Conservation (phyloP, 73 alveolate species). For the Tetrahymena malaccensis region DNA sequence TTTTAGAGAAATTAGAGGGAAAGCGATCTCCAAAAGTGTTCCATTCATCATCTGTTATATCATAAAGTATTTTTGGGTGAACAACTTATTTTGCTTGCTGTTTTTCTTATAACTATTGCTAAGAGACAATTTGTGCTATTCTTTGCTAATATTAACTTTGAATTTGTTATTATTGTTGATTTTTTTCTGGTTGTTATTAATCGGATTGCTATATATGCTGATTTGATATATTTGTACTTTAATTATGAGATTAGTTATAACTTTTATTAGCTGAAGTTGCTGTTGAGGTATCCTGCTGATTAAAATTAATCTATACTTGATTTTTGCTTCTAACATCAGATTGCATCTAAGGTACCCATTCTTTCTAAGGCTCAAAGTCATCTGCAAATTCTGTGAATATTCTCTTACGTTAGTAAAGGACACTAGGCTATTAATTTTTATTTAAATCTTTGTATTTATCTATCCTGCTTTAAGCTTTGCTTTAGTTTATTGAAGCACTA, state of each 20-base stretch:
- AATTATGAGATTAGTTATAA: neutral
- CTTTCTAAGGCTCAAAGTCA: neutral
- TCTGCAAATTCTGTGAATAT: neutral
- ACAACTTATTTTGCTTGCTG: neutral
- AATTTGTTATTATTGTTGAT: neutral
- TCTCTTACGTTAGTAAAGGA: neutral
- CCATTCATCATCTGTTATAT: constrained; percentile 32
- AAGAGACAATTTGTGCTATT: neutral
- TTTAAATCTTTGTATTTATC: neutral
- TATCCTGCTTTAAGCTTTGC: neutral
- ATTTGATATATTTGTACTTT: neutral
- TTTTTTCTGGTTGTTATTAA: neutral
- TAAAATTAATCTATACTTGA: neutral
- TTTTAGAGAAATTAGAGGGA: constrained; percentile 14
- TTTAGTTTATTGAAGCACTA: neutral
- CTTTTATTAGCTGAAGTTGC: neutral
- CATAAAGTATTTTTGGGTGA: neutral
- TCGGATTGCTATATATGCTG: neutral
- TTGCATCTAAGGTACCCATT: neutral
- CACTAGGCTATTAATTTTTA: neutral
- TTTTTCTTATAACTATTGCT: neutral
- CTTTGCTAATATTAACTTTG: neutral
- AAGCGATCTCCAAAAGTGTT: constrained; percentile 34
- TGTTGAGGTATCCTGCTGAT: neutral
- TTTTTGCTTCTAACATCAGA: neutral